phyloP scores from a whole-genome alignment of 1,139 yeast genomes.

The Sugiyamaella neomexicana region DNA sequence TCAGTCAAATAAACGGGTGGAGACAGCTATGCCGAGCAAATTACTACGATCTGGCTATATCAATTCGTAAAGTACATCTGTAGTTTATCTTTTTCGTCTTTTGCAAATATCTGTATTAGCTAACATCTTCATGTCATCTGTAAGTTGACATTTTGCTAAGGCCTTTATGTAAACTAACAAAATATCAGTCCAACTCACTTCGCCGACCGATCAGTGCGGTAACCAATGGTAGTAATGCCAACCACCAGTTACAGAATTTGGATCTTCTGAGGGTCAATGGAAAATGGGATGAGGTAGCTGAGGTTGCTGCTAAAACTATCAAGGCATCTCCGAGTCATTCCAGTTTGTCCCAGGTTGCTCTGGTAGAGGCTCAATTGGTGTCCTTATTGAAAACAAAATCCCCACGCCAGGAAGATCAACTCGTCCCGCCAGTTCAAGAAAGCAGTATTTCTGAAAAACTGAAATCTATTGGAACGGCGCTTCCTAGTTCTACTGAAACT shows the following conservation, averaged over 20 bases:
- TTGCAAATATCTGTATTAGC: too few relatives aligned
- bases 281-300: conserved; percentile 30
- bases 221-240: neutral
- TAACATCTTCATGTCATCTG: neutral
- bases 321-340: conserved; percentile 22
- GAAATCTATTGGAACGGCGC: neutral
- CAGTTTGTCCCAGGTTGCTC: conserved; percentile 18
- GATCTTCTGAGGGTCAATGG: conserved; percentile 29
- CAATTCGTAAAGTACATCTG: neutral
- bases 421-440: neutral
- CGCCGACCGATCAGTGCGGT: neutral
- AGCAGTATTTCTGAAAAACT: conserved; percentile 4
- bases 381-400: conserved; percentile 1
- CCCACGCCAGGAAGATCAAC: neutral
- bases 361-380: conserved; percentile 11
- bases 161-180: neutral
- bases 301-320: conserved; percentile 28
- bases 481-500: neutral
- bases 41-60: too few relatives aligned
- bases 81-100: neutral
- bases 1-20: neutral
- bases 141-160: neutral
- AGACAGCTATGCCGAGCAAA: neutral
- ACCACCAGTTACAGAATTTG: conserved; percentile 23
- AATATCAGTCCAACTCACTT: neutral